Evolutionary conservation across 78 protist species (phyloP).

Genomic region (Chrysochromulina parva): DNA sequence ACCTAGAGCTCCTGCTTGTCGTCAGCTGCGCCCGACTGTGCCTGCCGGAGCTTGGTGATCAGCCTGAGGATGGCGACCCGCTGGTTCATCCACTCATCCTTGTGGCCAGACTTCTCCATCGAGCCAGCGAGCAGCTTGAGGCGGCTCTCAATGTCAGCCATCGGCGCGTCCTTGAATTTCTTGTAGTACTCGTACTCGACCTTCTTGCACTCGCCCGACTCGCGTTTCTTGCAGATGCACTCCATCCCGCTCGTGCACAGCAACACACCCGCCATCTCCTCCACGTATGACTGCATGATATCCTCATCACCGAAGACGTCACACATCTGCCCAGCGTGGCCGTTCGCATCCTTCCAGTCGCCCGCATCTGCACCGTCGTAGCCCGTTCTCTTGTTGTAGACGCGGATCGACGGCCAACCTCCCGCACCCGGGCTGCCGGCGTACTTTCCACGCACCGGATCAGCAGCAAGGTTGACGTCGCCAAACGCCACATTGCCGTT

Average conservation of each 20-base stretch:
- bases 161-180: neutral
- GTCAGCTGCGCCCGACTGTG: no score
- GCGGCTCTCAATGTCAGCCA: neutral
- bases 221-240: neutral
- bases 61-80: slow-evolving; percentile 25
- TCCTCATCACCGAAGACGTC: slow-evolving; percentile 21
- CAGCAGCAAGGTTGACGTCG: slow-evolving; percentile 15
- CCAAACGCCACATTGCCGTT: slow-evolving; percentile 38
- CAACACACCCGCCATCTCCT: neutral
- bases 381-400: slow-evolving; percentile 34
- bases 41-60: neutral
- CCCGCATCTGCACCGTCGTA: neutral
- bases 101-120: neutral
- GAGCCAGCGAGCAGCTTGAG: neutral
- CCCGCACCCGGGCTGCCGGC: slow-evolving; percentile 17
- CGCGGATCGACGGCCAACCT: slow-evolving; percentile 37
- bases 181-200: neutral
- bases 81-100: neutral
- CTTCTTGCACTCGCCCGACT: neutral
- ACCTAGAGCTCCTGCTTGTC: no score
- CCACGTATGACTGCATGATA: slow-evolving; percentile 2
- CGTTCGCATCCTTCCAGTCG: no score
- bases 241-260: neutral
- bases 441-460: neutral
- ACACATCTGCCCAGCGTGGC: neutral